Evolutionary conservation across 345 rosid species (phyloP).

Genomic region (Corymbia maculata): DNA sequence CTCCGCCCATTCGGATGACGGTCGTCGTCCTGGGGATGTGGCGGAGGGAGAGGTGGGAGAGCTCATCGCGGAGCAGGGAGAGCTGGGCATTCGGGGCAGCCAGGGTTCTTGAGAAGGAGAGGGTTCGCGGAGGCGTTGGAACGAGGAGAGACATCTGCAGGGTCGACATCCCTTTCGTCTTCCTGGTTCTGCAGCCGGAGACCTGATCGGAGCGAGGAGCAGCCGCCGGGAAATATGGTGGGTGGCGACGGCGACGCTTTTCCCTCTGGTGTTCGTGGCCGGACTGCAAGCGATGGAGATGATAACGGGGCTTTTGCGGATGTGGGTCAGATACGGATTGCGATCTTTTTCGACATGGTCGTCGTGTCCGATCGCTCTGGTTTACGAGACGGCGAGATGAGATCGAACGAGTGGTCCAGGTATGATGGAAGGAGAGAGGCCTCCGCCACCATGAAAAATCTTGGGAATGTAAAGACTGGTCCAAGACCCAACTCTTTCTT

Average conservation of each 20-base stretch:
- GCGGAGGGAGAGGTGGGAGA: conserved; percentile 15
- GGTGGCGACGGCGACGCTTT: background rate
- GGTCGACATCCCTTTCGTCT: background rate
- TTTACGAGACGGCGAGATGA: background rate
- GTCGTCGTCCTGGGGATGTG: conserved; percentile 17
- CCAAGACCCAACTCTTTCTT: background rate
- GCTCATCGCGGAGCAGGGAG: conserved; percentile 13
- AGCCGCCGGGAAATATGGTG: background rate
- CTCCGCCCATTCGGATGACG: conserved; percentile 79
- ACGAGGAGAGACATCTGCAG: conserved; percentile 7
- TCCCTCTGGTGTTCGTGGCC: background rate
- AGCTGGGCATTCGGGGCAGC: conserved; percentile 10
- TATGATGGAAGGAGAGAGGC: background rate
- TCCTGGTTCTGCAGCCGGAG: background rate
- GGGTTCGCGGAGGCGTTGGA: conserved; percentile 1
- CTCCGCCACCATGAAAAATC: background rate
- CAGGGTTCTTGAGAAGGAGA: conserved; percentile 36
- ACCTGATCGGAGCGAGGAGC: background rate
- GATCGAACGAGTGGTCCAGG: background rate
- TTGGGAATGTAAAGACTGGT: background rate
- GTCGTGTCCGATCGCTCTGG: background rate
- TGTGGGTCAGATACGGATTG: background rate
- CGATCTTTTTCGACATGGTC: background rate
- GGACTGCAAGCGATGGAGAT: background rate
- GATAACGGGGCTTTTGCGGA: background rate